These are phyloP conservation scores for Protomyces inouyei DNA, from an alignment of 1,139 yeast species.

Conservation along the genomic window DNA sequence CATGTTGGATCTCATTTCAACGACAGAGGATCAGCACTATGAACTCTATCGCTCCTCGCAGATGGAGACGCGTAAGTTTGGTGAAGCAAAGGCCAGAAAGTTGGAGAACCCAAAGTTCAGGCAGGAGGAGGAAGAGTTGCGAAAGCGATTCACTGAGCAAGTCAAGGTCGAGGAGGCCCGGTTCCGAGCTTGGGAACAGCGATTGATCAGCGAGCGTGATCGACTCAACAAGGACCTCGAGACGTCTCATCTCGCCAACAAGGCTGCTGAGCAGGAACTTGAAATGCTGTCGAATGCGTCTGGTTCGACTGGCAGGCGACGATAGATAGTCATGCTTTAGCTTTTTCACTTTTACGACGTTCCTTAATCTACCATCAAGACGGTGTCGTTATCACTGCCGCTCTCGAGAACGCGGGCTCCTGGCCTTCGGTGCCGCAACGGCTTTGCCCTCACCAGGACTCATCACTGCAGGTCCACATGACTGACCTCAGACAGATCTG, in stretches of 20 bases:
- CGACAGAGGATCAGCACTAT: constrained; percentile 90
- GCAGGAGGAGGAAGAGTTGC: constrained; percentile 91
- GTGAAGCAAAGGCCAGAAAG: constrained; percentile 44
- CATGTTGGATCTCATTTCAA: constrained; percentile 78
- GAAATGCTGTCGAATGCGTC: constrained; percentile 7
- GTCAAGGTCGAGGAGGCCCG: constrained; percentile 95
- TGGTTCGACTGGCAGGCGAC: constrained; percentile 23
- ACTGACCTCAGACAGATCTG: too few relatives aligned
- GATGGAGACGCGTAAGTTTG: constrained; percentile 58
- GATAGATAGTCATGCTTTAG: background rate
- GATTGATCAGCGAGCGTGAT: constrained; percentile 89
- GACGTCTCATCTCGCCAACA: constrained; percentile 54
- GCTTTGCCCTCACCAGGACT: too few relatives aligned
- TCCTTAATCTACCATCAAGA: too few relatives aligned
- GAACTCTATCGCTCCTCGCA: constrained; percentile 81
- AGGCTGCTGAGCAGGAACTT: constrained; percentile 22
- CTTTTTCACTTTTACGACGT: too few relatives aligned
- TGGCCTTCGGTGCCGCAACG: too few relatives aligned
- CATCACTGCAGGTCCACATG: too few relatives aligned
- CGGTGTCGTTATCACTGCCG: too few relatives aligned
- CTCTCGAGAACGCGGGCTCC: too few relatives aligned
- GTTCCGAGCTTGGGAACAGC: constrained; percentile 97
- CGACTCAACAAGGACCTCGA: constrained; percentile 91
- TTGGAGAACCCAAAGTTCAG: constrained; percentile 81
- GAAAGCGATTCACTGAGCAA: constrained; percentile 95